Base-by-base conservation (phyloP, 208 protist species). In the Crithidia brevicula region DNA sequence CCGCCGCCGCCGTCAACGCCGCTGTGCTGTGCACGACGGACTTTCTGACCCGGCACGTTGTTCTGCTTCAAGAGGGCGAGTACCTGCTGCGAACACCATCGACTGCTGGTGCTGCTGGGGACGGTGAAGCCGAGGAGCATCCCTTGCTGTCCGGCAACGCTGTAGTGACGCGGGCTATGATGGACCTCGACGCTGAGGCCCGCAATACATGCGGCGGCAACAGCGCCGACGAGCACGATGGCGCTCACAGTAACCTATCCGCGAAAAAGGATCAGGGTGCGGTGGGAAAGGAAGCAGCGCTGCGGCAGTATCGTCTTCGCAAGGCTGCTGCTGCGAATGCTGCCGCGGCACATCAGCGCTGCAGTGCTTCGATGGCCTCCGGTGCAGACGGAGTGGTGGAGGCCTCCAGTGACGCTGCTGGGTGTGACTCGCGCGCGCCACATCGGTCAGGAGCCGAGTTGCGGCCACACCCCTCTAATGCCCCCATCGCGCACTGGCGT, bases 51-150 rank as follows among this genome's bases (percentile, higher is more conserved):
- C 40, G 38, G 4, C 43, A 68, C 63, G 20, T 77, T 16, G n/a
- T 74, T 15, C 33, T 83, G 11, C 67, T 83, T 18, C 59, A 74
- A 20, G 67, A 83, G 42, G 77, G 77, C 4, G 77, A 83, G 50
- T 83, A 67, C 31, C 3, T 75, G 23, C 45, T 83, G 46, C 54
- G 67, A 10, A 20, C 63, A 4, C 51, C 64, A 28, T 2, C 3
- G 20, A 3, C 43, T 3, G n/a, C 31, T 28, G 15, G 22, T 4
- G 15, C 52, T 1, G 31, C 61, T 0, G 15, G n/a, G 13, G 11
- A 28, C 3, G 42, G 13, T 4, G 33, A 42, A n/a, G 59, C 30
- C 36, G 53, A 63, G 25, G 61, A 68, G 25, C 63, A 49, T 13
- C 63, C 64, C 45, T 56, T 77, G 18, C 58, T 77, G 3, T 63